A percentile compares a stretch with the other conserved stretches of the same genome.
Evolutionary conservation across 2,329 filamentous ascomycete species (phyloP).

Genomic region (Nemania diffusa): DNA sequence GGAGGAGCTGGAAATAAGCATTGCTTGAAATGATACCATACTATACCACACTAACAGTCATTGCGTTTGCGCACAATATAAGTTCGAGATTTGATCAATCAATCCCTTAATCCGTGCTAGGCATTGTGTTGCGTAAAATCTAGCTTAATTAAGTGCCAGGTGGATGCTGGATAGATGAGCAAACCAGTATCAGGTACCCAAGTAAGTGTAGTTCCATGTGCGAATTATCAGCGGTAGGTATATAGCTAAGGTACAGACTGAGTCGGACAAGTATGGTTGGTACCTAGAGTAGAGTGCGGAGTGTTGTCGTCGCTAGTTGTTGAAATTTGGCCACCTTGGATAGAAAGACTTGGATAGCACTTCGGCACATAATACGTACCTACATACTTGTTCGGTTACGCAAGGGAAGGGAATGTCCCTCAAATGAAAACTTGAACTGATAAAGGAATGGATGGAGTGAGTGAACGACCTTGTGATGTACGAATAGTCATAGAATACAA

Average conservation of each 20-base stretch:
- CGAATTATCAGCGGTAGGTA: too few relatives aligned
- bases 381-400: background rate
- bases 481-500: background rate
- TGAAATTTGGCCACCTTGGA: too few relatives aligned
- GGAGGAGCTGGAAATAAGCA: constrained; percentile 6
- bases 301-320: too few relatives aligned
- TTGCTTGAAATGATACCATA: constrained; percentile 39
- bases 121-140: background rate
- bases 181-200: too few relatives aligned
- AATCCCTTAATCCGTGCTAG: background rate
- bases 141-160: background rate
- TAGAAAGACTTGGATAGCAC: too few relatives aligned
- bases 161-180: background rate
- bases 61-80: background rate
- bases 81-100: background rate
- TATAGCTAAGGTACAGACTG: too few relatives aligned
- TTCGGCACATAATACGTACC: background rate
- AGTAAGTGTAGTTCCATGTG: too few relatives aligned
- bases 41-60: constrained; percentile 1
- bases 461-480: background rate
- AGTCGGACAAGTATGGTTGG: too few relatives aligned
- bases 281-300: too few relatives aligned
- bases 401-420: background rate
- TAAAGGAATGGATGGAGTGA: background rate
- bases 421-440: background rate